Percentiles rank a stretch among this genome's conserved stretches.
phyloP scores from a whole-genome alignment of 345 rosid species.

The Diplotaxis tenuifolia region DNA sequence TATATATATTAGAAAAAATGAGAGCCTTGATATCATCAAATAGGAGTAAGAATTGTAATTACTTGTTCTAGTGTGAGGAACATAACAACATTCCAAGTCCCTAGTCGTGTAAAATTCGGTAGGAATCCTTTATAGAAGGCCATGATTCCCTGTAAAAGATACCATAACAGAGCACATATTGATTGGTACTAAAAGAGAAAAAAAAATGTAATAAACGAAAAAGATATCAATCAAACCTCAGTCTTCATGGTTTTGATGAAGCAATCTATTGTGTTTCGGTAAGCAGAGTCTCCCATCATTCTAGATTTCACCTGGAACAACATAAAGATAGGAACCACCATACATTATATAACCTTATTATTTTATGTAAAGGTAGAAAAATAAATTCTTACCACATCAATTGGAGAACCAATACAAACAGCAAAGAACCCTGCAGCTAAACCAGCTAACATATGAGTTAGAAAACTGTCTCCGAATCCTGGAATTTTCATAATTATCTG shows the following conservation, averaged over 20 bases:
- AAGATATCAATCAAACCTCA: constrained; percentile 51
- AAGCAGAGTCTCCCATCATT: constrained; percentile 98
- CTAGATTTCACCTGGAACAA: constrained; percentile 98
- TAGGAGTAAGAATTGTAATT: constrained; percentile 28
- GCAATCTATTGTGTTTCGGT: constrained; percentile 86
- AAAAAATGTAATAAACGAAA: background rate
- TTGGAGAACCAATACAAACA: constrained; percentile 91
- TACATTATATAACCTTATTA: constrained; percentile 26
- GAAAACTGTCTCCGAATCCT: constrained; percentile 73
- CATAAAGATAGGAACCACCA: too few species aligned
- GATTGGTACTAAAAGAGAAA: background rate
- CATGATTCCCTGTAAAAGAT: constrained; percentile 57
- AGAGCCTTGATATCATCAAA: constrained; percentile 16
- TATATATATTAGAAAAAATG: background rate
- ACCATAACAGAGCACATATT: constrained; percentile 24
- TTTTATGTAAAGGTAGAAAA: constrained; percentile 17
- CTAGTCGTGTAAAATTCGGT: constrained; percentile 85
- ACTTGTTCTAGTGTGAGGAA: constrained; percentile 95
- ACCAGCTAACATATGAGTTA: constrained; percentile 86
- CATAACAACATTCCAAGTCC: constrained; percentile 93
- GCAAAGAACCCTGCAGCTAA: constrained; percentile 94
- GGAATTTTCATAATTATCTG: constrained; percentile 97
- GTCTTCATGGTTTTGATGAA: constrained; percentile 80
- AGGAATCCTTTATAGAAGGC: constrained; percentile 95
- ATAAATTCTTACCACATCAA: constrained; percentile 71